Conservation (phyloP, 108 stramenopile genomes). For the Nitzschia sp. region DNA sequence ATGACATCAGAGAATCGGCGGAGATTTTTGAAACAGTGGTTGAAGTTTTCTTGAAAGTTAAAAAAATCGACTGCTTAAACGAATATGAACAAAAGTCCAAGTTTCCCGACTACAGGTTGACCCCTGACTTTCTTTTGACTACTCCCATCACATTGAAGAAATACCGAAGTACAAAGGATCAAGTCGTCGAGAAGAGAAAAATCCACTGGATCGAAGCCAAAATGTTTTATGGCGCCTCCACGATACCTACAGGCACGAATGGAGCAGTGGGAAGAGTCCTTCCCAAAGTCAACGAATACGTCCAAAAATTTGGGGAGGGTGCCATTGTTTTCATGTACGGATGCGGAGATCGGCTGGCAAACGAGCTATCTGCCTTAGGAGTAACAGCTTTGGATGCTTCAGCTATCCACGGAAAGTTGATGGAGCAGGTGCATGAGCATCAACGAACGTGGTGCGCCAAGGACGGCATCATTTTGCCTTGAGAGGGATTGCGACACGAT, state of each 20-base stretch:
- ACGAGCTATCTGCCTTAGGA: conserved; percentile 45
- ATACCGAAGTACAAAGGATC: neutral
- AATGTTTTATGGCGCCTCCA: conserved; percentile 83
- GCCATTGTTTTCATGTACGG: conserved; percentile 74
- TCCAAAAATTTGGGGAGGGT: conserved; percentile 52
- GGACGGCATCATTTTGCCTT: conserved; percentile 60
- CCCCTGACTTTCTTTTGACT: conserved; percentile 70
- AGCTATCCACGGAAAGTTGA: conserved; percentile 28
- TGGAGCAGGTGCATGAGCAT: conserved; percentile 37
- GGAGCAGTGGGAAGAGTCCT: conserved; percentile 69
- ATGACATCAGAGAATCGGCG: conserved; percentile 50
- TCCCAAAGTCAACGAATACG: conserved; percentile 47
- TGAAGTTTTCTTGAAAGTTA: conserved; percentile 34
- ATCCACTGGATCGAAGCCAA: conserved; percentile 80
- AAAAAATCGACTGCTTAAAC: conserved; percentile 42
- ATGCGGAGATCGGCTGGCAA: conserved; percentile 57
- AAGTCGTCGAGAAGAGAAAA: conserved; percentile 13
- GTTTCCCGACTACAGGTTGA: neutral
- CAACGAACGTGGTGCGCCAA: conserved; percentile 72
- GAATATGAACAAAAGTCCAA: conserved; percentile 57
- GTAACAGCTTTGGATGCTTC: conserved; percentile 49
- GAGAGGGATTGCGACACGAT: conserved; percentile 1
- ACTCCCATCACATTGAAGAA: conserved; percentile 27
- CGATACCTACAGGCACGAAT: conserved; percentile 48
- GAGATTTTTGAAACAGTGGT: conserved; percentile 57